A percentile compares a stretch with the other conserved stretches of the same genome.
phyloP scores from a whole-genome alignment of 2,329 filamentous ascomycete genomes.

The Sclerotinia minor region DNA sequence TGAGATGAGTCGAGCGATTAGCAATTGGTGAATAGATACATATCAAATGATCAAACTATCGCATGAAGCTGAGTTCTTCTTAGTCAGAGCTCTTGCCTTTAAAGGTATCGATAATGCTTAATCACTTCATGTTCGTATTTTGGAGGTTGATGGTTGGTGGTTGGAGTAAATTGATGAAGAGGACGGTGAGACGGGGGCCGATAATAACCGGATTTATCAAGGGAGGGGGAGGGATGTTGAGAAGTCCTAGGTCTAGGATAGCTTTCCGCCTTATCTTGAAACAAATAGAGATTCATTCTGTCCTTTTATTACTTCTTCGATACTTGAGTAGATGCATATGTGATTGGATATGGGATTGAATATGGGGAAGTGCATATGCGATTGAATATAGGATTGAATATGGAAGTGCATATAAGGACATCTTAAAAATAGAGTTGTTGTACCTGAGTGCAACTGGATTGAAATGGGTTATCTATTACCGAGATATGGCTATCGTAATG shows the following conservation, averaged over 20 bases:
- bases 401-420: background rate
- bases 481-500: too few species aligned
- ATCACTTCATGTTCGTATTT: background rate
- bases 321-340: background rate
- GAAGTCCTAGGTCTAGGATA: too few species aligned
- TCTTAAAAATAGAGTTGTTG: background rate
- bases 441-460: background rate
- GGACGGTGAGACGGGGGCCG: constrained; percentile 20
- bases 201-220: constrained; percentile 8
- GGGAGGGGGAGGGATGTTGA: background rate
- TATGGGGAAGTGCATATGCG: background rate
- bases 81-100: constrained; percentile 22
- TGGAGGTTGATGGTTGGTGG: background rate
- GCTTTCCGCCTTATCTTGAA: too few species aligned
- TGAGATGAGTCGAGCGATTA: constrained; percentile 9
- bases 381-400: background rate
- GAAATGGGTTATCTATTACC: too few species aligned
- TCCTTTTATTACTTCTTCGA: background rate
- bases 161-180: background rate
- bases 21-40: constrained; percentile 12
- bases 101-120: background rate
- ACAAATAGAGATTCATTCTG: background rate
- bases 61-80: constrained; percentile 13
- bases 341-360: background rate
- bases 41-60: constrained; percentile 18